phyloP scores from a whole-genome alignment of 2,329 filamentous ascomycete genomes.

The Phialophora tarda region DNA sequence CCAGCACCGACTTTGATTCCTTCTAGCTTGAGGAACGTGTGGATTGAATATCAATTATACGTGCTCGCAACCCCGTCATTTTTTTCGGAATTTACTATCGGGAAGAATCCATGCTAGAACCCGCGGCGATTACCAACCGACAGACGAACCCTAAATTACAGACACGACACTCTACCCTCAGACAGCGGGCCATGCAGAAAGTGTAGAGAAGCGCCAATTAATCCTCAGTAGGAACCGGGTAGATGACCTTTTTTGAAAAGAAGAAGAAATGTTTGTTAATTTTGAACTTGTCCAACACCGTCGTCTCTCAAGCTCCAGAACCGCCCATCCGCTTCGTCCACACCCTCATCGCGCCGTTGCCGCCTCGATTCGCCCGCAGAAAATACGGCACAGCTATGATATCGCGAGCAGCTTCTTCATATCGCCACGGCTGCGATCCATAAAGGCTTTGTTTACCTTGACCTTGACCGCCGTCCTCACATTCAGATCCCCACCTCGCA shows the following conservation, averaged over 20 bases:
- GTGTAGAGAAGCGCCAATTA: too few species aligned
- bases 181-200: too few species aligned
- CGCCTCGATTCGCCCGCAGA: slow-evolving; percentile 61
- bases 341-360: slow-evolving; percentile 61
- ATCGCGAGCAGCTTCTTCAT: background rate
- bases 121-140: too few species aligned
- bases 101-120: too few species aligned
- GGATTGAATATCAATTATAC: background rate
- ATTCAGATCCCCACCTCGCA: background rate
- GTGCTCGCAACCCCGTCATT: too few species aligned
- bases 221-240: too few species aligned
- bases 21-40: slow-evolving; percentile 20
- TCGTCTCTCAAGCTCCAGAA: background rate
- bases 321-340: slow-evolving; percentile 4
- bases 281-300: too few species aligned
- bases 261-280: too few species aligned
- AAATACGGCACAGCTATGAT: slow-evolving; percentile 59
- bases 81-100: too few species aligned
- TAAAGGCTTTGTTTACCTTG: background rate
- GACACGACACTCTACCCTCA: too few species aligned
- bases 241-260: too few species aligned
- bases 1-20: slow-evolving; percentile 33
- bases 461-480: background rate
- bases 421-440: background rate
- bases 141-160: too few species aligned